Evolutionary conservation across 2,329 filamentous ascomycete species (phyloP).

Genomic region (Cladosporium velox): DNA sequence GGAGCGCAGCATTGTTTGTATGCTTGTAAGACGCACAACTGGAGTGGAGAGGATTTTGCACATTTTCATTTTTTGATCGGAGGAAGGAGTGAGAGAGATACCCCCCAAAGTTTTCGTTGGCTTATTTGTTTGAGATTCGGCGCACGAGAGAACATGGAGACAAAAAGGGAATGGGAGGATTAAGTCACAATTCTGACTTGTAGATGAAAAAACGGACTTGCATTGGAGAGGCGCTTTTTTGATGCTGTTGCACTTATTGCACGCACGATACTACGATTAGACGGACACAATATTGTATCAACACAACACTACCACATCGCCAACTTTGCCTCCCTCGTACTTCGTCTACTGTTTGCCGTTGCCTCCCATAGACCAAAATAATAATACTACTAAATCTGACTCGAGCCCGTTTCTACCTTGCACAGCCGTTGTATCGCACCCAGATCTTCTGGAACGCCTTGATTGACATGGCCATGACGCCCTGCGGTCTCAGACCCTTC

Average conservation of each 20-base stretch:
- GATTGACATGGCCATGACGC: conserved; percentile 14
- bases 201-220: conserved; percentile 17
- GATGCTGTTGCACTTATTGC: conserved; percentile 2
- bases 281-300: conserved; percentile 19
- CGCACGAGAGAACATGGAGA: conserved; percentile 9
- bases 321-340: background rate
- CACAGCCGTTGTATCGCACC: conserved; percentile 3
- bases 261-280: conserved; percentile 21
- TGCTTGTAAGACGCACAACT: background rate
- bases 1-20: conserved; percentile 17
- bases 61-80: conserved; percentile 4
- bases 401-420: background rate
- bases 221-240: conserved; percentile 5
- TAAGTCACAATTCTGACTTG: conserved; percentile 11
- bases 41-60: conserved; percentile 10
- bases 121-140: conserved; percentile 9
- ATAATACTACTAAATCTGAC: background rate
- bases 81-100: conserved; percentile 10
- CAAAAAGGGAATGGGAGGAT: conserved; percentile 13
- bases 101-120: conserved; percentile 1
- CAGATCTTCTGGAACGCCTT: conserved; percentile 13
- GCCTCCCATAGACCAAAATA: background rate
- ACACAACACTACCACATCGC: conserved; percentile 13
- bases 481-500: conserved; percentile 15
- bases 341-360: conserved; percentile 1